Evolutionary conservation across 306 rosid species (phyloP), one percentile per base, ranked within the genome.

Genomic region (Vachellia pachyceras): DNA sequence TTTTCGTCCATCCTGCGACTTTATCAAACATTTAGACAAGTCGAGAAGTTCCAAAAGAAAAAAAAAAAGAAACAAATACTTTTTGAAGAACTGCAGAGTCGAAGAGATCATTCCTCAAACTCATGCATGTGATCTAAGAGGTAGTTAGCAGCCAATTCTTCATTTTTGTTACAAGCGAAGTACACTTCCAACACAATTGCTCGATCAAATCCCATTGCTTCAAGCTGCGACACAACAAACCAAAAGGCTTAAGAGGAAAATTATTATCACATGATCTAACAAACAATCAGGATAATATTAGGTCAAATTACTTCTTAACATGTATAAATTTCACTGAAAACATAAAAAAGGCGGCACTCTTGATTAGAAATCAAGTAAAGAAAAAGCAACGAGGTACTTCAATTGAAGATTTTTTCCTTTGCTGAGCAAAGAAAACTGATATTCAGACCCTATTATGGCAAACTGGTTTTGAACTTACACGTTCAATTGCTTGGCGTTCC

Each of bases 401-500:
- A 77, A 52, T 52, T 22, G n/a, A n/a, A n/a, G n/a, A n/a, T 20
- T 79, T 61, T 11, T 29, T 13, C 5, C n/a, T 42, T 69, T 37
- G 3, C 14, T 45, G 15, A 46, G 47, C 44, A 54, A n/a, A 54
- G 60, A 54, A 54, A 54, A 54, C 60, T 7, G 10, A 6, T 20
- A 15, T n/a, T 54, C 60, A 3, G 60, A 18, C 25, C 25, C 3
- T 54, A 18, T 0, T 46, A 60, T 63, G 55, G 79, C 4, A 64
- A 18, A 70, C 39, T 50, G 20, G 76, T 67, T 54, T 54, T 33
- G 68, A 80, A 90, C 97, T 88, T 89, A 95, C 99, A 46, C 99
- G 98, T 78, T 91, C 95, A 80, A 95, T 90, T 42, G 98, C 98
- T 78, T 89, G 84, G 42, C 91, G 95, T 90, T 95, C 99, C 87